These are phyloP conservation scores for Leishmania arabica DNA, from an alignment of 208 protist genomes.

Conservation along the genomic window DNA sequence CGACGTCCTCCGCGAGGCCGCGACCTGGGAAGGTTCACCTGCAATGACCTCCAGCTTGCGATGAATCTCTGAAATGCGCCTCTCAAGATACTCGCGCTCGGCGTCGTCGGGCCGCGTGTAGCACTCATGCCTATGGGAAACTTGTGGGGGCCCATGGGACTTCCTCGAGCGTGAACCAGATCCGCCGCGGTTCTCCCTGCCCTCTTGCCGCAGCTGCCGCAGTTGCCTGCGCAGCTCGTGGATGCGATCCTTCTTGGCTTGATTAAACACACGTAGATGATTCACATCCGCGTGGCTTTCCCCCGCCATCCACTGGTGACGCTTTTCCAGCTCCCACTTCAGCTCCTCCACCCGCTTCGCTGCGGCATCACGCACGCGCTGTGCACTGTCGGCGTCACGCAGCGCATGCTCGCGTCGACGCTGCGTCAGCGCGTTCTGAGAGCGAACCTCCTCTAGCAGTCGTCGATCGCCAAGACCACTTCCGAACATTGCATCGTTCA, in stretches of 20 bases:
- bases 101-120: slow-evolving; percentile 30
- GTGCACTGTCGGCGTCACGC: slow-evolving; percentile 51
- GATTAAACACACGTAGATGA: slow-evolving; percentile 38
- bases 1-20: not conserved
- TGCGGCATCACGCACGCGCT: slow-evolving; percentile 49
- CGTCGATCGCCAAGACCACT: slow-evolving; percentile 40
- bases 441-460: slow-evolving; percentile 66
- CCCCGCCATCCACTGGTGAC: slow-evolving; percentile 9
- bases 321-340: slow-evolving; percentile 24
- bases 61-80: slow-evolving; percentile 52
- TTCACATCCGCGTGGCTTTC: slow-evolving; percentile 16
- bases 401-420: slow-evolving; percentile 55
- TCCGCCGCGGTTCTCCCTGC: not conserved
- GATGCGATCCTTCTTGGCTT: slow-evolving; percentile 38
- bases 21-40: not conserved
- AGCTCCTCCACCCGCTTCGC: slow-evolving; percentile 44
- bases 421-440: slow-evolving; percentile 61
- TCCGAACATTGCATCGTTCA: slow-evolving; percentile 37
- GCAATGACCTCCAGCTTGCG: slow-evolving; percentile 18
- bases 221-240: slow-evolving; percentile 38
- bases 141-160: not conserved
- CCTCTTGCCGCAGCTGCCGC: slow-evolving; percentile 1
- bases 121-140: not conserved
- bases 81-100: slow-evolving; percentile 52
- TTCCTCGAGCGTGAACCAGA: not conserved